A percentile compares a stretch with the other conserved stretches of the same genome.
Evolutionary conservation across 1,284 basidiomycete species (phyloP).

Genomic region (Tranzscheliella williamsii): DNA sequence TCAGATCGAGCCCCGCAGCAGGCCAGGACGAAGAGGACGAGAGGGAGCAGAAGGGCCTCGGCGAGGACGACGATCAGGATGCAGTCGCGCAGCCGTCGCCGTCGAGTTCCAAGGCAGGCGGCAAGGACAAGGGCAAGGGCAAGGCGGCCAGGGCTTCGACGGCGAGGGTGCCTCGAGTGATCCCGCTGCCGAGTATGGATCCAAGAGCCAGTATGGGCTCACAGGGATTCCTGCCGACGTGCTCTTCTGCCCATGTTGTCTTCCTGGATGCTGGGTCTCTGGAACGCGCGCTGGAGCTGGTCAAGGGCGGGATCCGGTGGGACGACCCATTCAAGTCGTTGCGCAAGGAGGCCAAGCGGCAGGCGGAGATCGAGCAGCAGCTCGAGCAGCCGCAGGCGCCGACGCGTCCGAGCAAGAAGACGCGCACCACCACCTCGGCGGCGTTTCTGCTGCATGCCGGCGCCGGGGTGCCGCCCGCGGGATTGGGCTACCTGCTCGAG

Average conservation of each 20-base stretch:
- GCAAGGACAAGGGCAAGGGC: conserved; percentile 3
- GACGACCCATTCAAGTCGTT: conserved; percentile 16
- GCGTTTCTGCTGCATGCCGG: conserved; percentile 12
- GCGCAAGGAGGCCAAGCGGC: conserved; percentile 1
- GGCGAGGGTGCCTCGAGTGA: conserved; percentile 17
- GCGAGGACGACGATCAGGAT: conserved; percentile 10
- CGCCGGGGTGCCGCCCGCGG: conserved; percentile 21
- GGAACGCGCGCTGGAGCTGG: conserved; percentile 30
- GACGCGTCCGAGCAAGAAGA: conserved; percentile 1
- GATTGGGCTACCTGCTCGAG: conserved; percentile 39
- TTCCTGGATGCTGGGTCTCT: conserved; percentile 48
- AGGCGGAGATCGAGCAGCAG: neutral
- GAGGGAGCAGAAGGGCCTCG: conserved; percentile 15
- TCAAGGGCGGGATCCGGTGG: conserved; percentile 8
- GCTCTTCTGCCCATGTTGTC: conserved; percentile 46
- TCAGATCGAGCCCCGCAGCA: conserved; percentile 8
- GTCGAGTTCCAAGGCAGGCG: neutral
- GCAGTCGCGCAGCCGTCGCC: conserved; percentile 2
- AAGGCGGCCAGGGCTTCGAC: conserved; percentile 5
- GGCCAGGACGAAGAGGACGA: conserved; percentile 31
- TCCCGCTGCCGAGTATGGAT: conserved; percentile 31
- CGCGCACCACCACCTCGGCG: conserved; percentile 1
- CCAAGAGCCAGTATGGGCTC: conserved; percentile 10
- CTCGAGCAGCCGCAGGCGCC: neutral
- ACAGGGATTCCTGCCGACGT: conserved; percentile 30